These are phyloP conservation scores for Eimeria mitis DNA, from an alignment of 169 alveolate genomes.

Conservation along the genomic window DNA sequence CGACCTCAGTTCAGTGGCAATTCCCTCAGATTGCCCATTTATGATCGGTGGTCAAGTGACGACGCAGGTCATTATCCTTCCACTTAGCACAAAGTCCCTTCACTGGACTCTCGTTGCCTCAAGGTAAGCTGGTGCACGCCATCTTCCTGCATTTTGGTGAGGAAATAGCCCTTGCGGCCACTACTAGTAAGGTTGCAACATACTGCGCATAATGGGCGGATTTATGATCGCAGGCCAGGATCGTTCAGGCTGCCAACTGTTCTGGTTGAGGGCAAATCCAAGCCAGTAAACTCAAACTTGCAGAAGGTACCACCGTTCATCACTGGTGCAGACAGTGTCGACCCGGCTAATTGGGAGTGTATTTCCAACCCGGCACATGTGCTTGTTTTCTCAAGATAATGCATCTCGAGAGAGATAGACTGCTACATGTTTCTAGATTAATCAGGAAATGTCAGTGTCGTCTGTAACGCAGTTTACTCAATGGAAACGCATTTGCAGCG, in stretches of 20 bases:
- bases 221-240: slow-evolving; percentile 46
- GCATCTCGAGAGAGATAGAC: background rate
- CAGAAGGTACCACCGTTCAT: slow-evolving; percentile 2
- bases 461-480: background rate
- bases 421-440: background rate
- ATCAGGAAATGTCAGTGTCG: background rate
- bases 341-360: slow-evolving; percentile 23
- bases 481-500: background rate
- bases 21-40: slow-evolving; percentile 36
- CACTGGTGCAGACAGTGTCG: background rate
- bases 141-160: background rate
- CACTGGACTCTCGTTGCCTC: slow-evolving; percentile 65
- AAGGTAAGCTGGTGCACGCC: slow-evolving; percentile 2
- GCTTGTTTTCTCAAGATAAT: slow-evolving; percentile 38
- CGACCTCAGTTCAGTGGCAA: slow-evolving; percentile 4
- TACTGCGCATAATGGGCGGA: background rate
- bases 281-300: background rate
- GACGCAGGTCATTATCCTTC: slow-evolving; percentile 68
- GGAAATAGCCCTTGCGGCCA: background rate
- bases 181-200: background rate
- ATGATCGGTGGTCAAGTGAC: slow-evolving; percentile 49
- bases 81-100: slow-evolving; percentile 12
- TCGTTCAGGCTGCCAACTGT: slow-evolving; percentile 45
- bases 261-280: slow-evolving; percentile 44
- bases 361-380: slow-evolving; percentile 62